Percentiles rank a stretch among this genome's conserved stretches.
These are phyloP conservation scores for Suillus placidus DNA, from an alignment of 768 basidiomycete genomes.

Conservation along the genomic window DNA sequence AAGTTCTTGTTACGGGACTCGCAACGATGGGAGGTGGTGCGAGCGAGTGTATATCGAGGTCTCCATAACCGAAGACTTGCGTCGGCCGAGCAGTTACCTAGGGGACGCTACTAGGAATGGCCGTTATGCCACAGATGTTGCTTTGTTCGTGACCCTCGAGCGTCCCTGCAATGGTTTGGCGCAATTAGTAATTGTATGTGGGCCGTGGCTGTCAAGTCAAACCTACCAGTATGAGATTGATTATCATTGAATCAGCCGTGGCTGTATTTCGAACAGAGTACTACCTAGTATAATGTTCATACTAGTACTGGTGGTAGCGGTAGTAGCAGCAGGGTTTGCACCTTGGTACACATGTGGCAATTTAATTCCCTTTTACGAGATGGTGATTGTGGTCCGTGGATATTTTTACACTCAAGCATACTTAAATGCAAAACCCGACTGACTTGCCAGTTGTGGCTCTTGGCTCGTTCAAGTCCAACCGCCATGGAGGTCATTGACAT, in stretches of 20 bases:
- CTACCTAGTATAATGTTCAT: background rate
- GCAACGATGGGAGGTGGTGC: background rate
- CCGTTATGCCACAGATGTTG: background rate
- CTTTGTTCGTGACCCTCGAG: background rate
- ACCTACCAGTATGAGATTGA: too few relatives aligned
- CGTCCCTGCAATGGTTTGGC: background rate
- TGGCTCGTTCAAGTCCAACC: background rate
- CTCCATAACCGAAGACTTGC: background rate
- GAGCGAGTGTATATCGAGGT: background rate
- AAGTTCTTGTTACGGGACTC: background rate
- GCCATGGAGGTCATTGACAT: slow-evolving; percentile 29
- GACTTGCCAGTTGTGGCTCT: background rate
- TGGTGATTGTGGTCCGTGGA: background rate
- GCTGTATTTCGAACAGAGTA: background rate
- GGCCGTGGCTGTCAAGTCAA: background rate
- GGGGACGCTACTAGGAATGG: background rate
- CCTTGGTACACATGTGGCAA: background rate
- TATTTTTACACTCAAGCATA: background rate
- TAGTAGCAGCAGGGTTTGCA: background rate
- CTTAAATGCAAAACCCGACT: slow-evolving; percentile 7
- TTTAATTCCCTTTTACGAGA: background rate
- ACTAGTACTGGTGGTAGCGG: background rate
- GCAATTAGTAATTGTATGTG: background rate
- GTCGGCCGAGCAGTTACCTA: background rate
- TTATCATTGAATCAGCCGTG: too few relatives aligned